These are phyloP conservation scores for Yarrowia porcina DNA, from an alignment of 805 yeast species.

Conservation along the genomic window DNA sequence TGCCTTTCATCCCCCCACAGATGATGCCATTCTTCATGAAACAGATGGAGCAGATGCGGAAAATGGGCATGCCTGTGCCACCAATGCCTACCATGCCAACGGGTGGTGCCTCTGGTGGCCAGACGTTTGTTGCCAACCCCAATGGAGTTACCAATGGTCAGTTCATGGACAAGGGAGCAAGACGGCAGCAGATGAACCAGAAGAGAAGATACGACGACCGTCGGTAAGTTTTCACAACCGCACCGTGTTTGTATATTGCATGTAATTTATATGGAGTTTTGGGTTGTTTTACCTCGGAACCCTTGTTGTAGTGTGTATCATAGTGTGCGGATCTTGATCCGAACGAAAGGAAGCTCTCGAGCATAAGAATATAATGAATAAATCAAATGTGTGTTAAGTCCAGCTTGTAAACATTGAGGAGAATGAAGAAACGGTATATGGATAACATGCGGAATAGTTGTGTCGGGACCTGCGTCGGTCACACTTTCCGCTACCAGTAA, in stretches of 20 bases:
- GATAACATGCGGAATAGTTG: no score
- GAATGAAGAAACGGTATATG: no score
- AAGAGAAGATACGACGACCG: constrained; percentile 9
- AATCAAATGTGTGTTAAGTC: not conserved
- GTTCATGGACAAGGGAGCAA: constrained; percentile 24
- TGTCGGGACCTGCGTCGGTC: no score
- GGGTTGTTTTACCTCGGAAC: not conserved
- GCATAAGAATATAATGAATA: not conserved
- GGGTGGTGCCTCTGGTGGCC: constrained; percentile 8
- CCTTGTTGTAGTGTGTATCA: not conserved
- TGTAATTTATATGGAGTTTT: constrained; percentile 23
- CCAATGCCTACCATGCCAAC: constrained; percentile 32
- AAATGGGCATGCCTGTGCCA: constrained; percentile 31
- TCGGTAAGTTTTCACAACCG: not conserved
- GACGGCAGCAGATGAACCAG: constrained; percentile 19
- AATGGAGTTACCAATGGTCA: constrained; percentile 22
- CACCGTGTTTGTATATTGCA: constrained; percentile 10
- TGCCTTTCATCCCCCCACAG: constrained; percentile 28
- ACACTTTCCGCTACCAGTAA: no score
- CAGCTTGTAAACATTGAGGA: no score
- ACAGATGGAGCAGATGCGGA: constrained; percentile 26
- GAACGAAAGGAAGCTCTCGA: not conserved
- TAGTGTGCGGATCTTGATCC: not conserved
- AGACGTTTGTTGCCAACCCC: constrained; percentile 19
- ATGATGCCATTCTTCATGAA: constrained; percentile 27